A percentile compares a stretch with the other conserved stretches of the same genome.
Conservation (phyloP, 1,139 yeast species). For the Debaryomyces singareniensis region DNA sequence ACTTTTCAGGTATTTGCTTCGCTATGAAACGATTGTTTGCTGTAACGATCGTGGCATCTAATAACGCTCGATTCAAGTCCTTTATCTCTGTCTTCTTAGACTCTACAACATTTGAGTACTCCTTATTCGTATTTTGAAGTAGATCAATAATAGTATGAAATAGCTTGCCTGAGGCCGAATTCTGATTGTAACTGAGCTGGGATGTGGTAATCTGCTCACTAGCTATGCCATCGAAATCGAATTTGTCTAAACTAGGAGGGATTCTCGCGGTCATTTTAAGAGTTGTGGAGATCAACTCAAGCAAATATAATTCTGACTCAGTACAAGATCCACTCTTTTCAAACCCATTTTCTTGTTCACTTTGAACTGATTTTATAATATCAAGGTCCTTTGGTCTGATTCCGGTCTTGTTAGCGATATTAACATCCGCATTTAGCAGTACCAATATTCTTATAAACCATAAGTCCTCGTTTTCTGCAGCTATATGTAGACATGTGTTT, state of each 20-base stretch:
- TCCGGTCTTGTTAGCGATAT: conserved; percentile 75
- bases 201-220: neutral
- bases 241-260: conserved; percentile 8
- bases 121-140: conserved; percentile 31
- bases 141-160: conserved; percentile 39
- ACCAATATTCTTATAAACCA: conserved; percentile 75
- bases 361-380: conserved; percentile 31
- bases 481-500: conserved; percentile 83
- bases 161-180: conserved; percentile 23
- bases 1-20: conserved; percentile 32
- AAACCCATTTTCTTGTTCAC: conserved; percentile 12
- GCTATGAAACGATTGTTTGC: conserved; percentile 38
- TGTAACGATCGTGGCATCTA: conserved; percentile 38
- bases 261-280: conserved; percentile 27
- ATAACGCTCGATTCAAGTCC: conserved; percentile 30
- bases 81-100: conserved; percentile 32
- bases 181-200: neutral
- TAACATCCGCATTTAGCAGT: conserved; percentile 82
- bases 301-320: conserved; percentile 21
- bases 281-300: conserved; percentile 31
- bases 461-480: conserved; percentile 80
- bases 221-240: neutral
- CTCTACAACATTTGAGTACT: conserved; percentile 33
- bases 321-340: conserved; percentile 3
- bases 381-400: conserved; percentile 85